These are phyloP conservation scores for Saururus chinensis DNA, from an alignment of 164 flowering plant species.

Conservation along the genomic window DNA sequence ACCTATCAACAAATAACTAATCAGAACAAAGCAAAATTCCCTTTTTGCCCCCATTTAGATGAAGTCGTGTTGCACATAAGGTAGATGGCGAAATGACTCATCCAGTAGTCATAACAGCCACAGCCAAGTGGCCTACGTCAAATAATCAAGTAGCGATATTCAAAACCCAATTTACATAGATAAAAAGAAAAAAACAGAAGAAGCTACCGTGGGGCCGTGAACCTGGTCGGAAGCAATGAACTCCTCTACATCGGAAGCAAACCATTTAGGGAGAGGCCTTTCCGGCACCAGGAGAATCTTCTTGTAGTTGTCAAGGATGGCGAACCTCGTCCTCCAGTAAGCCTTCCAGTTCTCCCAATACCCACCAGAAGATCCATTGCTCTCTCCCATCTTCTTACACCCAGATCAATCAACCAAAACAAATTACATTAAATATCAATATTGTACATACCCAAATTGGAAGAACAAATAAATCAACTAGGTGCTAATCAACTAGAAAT, in stretches of 20 bases:
- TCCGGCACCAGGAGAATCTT: conserved; percentile 37
- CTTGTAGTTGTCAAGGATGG: conserved; percentile 40
- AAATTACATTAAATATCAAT: no score
- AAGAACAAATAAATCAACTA: no score
- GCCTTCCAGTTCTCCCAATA: conserved; percentile 29
- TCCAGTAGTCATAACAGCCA: no score
- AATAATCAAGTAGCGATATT: no score
- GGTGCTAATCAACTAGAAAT: no score
- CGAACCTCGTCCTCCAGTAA: conserved; percentile 51
- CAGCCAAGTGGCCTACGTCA: no score
- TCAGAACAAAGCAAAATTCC: no score
- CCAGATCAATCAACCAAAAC: not conserved
- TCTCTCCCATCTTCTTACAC: conserved; percentile 3
- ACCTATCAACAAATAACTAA: no score
- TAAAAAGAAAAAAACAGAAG: not conserved
- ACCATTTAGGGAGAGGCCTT: conserved; percentile 56
- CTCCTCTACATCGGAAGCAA: conserved; percentile 56
- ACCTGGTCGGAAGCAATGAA: conserved; percentile 80
- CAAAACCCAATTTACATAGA: not conserved
- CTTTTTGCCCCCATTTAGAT: no score
- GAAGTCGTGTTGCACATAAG: no score
- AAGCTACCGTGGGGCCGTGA: conserved; percentile 61
- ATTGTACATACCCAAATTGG: no score
- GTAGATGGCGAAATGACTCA: no score
- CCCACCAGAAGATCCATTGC: conserved; percentile 7